Conservation (phyloP, 768 basidiomycete species). For the Boletus sp. region DNA sequence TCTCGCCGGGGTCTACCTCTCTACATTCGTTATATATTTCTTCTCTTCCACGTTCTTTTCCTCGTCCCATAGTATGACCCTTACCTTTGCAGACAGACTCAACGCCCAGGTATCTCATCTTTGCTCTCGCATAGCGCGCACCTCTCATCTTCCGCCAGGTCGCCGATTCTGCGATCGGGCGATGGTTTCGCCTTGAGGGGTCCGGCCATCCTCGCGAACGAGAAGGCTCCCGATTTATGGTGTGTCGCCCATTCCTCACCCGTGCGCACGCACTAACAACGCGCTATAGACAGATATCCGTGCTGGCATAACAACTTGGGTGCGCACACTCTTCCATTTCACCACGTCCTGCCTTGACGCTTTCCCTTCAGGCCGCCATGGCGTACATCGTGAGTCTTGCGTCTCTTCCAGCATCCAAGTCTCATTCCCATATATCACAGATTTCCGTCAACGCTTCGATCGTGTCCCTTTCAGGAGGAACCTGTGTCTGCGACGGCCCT, state of each 20-base stretch:
- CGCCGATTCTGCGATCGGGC: conserved; percentile 44
- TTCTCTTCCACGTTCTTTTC: conserved; percentile 17
- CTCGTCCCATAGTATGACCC: conserved; percentile 29
- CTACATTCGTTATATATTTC: conserved; percentile 24
- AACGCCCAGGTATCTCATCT: conserved; percentile 36
- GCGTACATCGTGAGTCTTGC: conserved; percentile 65
- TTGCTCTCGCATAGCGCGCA: background rate
- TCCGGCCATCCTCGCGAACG: conserved; percentile 63
- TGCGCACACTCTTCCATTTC: conserved; percentile 31
- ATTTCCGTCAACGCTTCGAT: conserved; percentile 86
- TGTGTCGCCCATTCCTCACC: conserved; percentile 23
- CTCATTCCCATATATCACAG: conserved; percentile 32
- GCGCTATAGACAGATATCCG: conserved; percentile 63
- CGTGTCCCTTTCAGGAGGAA: conserved; percentile 71
- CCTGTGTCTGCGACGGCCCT: conserved; percentile 66
- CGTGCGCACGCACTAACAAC: conserved; percentile 5
- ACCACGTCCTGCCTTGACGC: conserved; percentile 3
- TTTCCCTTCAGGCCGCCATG: conserved; percentile 62
- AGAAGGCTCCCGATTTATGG: conserved; percentile 59
- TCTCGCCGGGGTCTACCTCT: background rate
- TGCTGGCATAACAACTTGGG: conserved; percentile 80
- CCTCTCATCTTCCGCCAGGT: conserved; percentile 25
- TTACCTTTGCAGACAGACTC: conserved; percentile 39
- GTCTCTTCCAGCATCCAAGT: background rate
- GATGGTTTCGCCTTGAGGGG: conserved; percentile 74